Evolutionary conservation across 139 green algal species (phyloP).

Genomic region (Chlorella vulgaris): DNA sequence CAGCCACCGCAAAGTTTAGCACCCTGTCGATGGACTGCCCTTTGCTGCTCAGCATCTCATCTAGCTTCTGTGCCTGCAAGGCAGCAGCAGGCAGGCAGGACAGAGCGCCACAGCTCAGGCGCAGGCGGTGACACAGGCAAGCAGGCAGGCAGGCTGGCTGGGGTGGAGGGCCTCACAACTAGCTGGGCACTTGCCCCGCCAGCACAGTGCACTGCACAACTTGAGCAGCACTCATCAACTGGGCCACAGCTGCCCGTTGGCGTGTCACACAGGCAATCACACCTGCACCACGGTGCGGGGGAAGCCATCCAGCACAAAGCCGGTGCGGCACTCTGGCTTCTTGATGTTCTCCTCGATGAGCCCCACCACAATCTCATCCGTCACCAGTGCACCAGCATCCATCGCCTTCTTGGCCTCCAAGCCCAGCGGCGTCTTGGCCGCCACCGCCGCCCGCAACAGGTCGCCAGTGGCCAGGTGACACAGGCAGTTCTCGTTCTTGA

Average conservation of each 20-base stretch:
- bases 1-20: slow-evolving; percentile 95
- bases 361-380: slow-evolving; percentile 96
- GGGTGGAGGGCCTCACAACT: neutral
- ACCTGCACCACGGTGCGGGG: slow-evolving; percentile 76
- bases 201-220: too few species aligned
- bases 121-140: neutral
- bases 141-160: neutral
- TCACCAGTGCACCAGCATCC: slow-evolving; percentile 90
- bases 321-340: slow-evolving; percentile 86
- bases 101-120: neutral
- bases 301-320: slow-evolving; percentile 99
- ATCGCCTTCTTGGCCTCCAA: slow-evolving; percentile 96
- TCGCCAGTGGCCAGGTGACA: slow-evolving; percentile 98
- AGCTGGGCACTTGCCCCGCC: too few species aligned
- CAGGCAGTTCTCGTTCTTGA: slow-evolving; percentile 97
- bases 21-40: slow-evolving; percentile 84
- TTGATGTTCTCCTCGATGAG: slow-evolving; percentile 93
- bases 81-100: neutral
- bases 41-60: slow-evolving; percentile 88
- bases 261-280: neutral
- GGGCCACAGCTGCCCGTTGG: neutral
- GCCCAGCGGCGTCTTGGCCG: slow-evolving; percentile 78
- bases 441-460: slow-evolving; percentile 91
- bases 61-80: slow-evolving; percentile 89
- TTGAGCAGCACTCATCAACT: too few species aligned